These are phyloP conservation scores for Eucalyptus marginata DNA, from an alignment of 345 rosid species.

Conservation along the genomic window DNA sequence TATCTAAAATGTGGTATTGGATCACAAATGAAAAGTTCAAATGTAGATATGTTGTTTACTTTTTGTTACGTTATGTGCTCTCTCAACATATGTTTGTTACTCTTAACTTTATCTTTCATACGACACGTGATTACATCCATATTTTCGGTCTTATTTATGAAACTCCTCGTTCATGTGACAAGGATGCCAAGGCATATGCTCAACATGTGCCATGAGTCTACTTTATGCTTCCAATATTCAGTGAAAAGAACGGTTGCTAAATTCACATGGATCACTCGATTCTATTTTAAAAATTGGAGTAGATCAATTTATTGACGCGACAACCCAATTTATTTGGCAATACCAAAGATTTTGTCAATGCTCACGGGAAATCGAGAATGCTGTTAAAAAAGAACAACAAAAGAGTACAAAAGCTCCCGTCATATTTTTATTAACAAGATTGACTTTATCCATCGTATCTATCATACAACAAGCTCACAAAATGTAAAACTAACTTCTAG, in stretches of 20 bases:
- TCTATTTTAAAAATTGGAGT: not conserved
- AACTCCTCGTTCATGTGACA: not conserved
- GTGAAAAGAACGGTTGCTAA: not conserved
- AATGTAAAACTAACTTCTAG: not conserved
- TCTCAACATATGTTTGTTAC: accelerated
- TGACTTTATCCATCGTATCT: not conserved
- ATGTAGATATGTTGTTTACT: not conserved
- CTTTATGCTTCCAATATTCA: not conserved
- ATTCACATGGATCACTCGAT: not conserved
- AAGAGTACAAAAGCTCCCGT: not conserved
- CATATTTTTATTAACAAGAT: not conserved
- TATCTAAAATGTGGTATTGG: accelerated
- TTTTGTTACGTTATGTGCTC: not conserved
- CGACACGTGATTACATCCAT: accelerated
- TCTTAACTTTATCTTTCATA: not conserved
- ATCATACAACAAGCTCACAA: not conserved
- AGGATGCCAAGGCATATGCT: not conserved
- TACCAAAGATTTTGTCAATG: accelerated
- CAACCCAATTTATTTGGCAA: accelerated
- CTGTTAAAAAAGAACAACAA: not conserved
- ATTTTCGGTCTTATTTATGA: not conserved
- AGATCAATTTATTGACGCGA: not conserved
- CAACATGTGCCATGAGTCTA: not conserved
- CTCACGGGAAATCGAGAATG: not conserved
- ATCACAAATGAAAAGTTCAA: not conserved